A percentile compares a stretch with the other conserved stretches of the same genome.
Conservation (phyloP, 2,329 filamentous ascomycete genomes). For the Fusarium vanettenii region DNA sequence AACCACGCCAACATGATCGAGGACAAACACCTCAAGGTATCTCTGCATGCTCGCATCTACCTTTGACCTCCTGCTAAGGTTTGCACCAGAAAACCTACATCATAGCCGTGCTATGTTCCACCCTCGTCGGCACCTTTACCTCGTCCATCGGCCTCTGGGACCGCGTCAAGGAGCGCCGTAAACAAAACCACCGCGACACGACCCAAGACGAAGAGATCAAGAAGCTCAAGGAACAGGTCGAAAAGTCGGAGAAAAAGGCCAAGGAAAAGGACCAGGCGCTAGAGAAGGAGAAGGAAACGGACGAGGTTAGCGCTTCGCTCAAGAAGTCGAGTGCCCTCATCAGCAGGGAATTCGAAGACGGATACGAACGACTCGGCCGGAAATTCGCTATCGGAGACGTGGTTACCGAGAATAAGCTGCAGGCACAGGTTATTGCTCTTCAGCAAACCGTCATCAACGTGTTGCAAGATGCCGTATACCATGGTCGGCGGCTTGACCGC, state of each 20-base stretch:
- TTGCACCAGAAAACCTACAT: slow-evolving; percentile 40
- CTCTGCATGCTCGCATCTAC: background rate
- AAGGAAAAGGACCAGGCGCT: background rate
- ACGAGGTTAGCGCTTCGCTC: slow-evolving; percentile 37
- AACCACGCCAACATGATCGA: background rate
- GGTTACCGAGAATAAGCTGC: slow-evolving; percentile 40
- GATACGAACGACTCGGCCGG: slow-evolving; percentile 35
- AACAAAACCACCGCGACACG: slow-evolving; percentile 36
- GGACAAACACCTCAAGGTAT: background rate
- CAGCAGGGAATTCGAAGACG: slow-evolving; percentile 41
- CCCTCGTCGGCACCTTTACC: slow-evolving; percentile 42
- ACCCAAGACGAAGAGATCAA: slow-evolving; percentile 42
- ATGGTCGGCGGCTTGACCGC: slow-evolving; percentile 35
- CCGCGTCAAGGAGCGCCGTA: slow-evolving; percentile 38
- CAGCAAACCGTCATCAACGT: slow-evolving; percentile 44
- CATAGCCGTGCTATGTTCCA: slow-evolving; percentile 41
- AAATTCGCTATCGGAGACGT: slow-evolving; percentile 40
- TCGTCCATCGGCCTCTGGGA: slow-evolving; percentile 44
- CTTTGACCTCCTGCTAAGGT: background rate
- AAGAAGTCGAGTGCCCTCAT: slow-evolving; percentile 37
- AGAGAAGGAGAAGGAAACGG: slow-evolving; percentile 1
- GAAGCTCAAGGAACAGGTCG: slow-evolving; percentile 37
- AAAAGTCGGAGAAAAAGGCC: slow-evolving; percentile 8
- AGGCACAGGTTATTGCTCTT: slow-evolving; percentile 40
- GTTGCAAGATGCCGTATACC: slow-evolving; percentile 36